Base-by-base conservation (phyloP, 2,329 filamentous ascomycete genomes). In the Orbilia brochopaga region DNA sequence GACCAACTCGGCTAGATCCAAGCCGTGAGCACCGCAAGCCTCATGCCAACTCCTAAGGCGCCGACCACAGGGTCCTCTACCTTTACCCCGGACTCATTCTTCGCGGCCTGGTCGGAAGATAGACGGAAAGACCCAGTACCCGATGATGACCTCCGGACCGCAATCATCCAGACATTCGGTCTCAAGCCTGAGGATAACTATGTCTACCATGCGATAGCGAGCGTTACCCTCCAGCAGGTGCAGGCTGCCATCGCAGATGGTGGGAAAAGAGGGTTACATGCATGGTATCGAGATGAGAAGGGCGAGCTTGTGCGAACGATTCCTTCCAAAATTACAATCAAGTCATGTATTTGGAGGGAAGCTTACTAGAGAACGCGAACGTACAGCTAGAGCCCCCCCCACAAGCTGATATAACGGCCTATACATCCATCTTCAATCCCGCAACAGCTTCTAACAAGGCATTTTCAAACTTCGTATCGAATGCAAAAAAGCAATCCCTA, bases 401-500 rank as follows among this genome's bases (percentile, higher is more conserved):
- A 1, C 79, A 79, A 50, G 75, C 82, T 60, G 89, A 91, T 76
- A 83, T 88, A 64, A 82, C 84, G 48, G 85, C 88, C 17, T 91
- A 92, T 80, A 83, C 85, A 40, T 81, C 84, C 53, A 82, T 92
- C 76, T 91, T 91, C 81, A 81, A 81, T 32, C 83, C 88, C 0
- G 80, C 82, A 0, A 86, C 86, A 2, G 81, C 82, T 11, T 88
- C 87, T 1, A 76, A 83, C 3, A 86, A 87, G 65, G 84, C 88
- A 10, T 82, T 91, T 13, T 88, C 83, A 72, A 84, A 83, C 54
- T 84, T 90, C 76, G 79, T 79, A 53, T 83, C 87, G 72, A 90
- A 90, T 77, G 88, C 89, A 42, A 86, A 85, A 78, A 84, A 88
- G 78, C 81, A 79, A 42, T 89, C 88, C 0, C 81, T 89, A 17